Percentiles rank a stretch among this genome's conserved stretches.
Conservation (phyloP, 2,329 filamentous ascomycete species). For the Fusarium subglutinans region DNA sequence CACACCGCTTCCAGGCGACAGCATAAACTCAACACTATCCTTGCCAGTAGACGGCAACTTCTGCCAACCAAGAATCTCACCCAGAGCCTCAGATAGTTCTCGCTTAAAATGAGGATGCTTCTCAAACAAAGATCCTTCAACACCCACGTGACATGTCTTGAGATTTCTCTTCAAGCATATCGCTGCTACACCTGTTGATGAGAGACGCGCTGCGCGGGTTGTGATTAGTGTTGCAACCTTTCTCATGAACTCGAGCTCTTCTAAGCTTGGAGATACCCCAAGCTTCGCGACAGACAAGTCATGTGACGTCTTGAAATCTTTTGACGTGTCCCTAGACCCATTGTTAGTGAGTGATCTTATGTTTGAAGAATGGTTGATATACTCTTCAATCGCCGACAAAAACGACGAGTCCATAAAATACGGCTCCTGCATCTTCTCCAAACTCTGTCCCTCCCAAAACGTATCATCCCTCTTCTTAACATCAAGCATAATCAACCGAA, state of each 20-base stretch:
- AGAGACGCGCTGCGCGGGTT: slow-evolving; percentile 92
- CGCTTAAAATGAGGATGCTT: slow-evolving; percentile 99
- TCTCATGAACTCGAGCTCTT: slow-evolving; percentile 89
- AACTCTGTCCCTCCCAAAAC: background rate
- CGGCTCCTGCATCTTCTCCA: slow-evolving; percentile 77
- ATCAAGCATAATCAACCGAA: slow-evolving; percentile 86
- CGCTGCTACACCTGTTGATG: slow-evolving; percentile 91
- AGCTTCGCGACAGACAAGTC: slow-evolving; percentile 84
- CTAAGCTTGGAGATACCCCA: slow-evolving; percentile 71
- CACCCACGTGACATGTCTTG: slow-evolving; percentile 88
- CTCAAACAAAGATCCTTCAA: slow-evolving; percentile 97
- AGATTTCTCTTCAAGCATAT: slow-evolving; percentile 97
- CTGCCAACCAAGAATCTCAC: slow-evolving; percentile 70
- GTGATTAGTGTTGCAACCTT: slow-evolving; percentile 92
- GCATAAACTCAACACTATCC: background rate
- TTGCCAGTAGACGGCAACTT: fast-evolving
- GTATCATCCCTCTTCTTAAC: slow-evolving; percentile 70
- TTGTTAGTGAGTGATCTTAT: fast-evolving
- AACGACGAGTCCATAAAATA: slow-evolving; percentile 95
- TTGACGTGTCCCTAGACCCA: slow-evolving; percentile 79
- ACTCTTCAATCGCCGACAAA: slow-evolving; percentile 91
- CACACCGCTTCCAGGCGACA: slow-evolving; percentile 3
- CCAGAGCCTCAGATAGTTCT: slow-evolving; percentile 86
- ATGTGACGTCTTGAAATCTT: slow-evolving; percentile 88
- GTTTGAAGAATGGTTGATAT: slow-evolving; percentile 41